Percentiles rank a stretch among this genome's conserved stretches.
phyloP scores from a whole-genome alignment of 257 asterid genomes.

The Solanum habrochaites region DNA sequence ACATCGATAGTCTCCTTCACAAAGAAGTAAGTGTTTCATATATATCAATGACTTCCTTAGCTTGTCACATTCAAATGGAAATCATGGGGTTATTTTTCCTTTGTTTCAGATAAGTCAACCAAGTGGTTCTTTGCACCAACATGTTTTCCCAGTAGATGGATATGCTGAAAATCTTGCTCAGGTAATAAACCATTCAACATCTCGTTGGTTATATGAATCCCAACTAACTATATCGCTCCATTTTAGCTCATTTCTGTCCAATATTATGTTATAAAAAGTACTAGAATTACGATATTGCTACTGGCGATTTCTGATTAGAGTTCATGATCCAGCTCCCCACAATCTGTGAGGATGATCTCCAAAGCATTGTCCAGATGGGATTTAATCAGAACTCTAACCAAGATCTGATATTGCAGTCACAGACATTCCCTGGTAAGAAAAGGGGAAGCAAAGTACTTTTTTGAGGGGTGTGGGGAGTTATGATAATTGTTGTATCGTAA shows the following conservation, averaged over 20 bases:
- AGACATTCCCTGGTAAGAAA: conserved; percentile 43
- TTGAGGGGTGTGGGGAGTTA: background rate
- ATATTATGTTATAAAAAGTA: too few species aligned
- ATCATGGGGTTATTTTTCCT: background rate
- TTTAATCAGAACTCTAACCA: conserved; percentile 26
- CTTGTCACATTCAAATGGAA: background rate
- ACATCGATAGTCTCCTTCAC: conserved; percentile 38
- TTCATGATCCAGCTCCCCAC: conserved; percentile 41
- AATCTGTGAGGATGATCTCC: conserved; percentile 71
- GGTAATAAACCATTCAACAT: conserved; percentile 18
- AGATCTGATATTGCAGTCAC: conserved; percentile 8
- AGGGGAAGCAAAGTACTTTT: background rate
- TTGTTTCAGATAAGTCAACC: conserved; percentile 42
- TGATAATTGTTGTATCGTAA: background rate
- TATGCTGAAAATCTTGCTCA: conserved; percentile 36
- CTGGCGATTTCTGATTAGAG: background rate
- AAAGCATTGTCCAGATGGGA: conserved; percentile 89
- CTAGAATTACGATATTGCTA: background rate
- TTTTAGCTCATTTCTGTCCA: background rate
- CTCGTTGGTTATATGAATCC: background rate
- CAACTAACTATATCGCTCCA: background rate
- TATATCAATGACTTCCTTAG: background rate
- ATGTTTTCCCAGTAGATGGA: conserved; percentile 48
- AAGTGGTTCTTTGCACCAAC: conserved; percentile 32
- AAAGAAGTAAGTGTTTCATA: conserved; percentile 40